These are phyloP conservation scores for Sphaerulina populicola DNA, from an alignment of 2,329 filamentous ascomycete genomes.

Conservation along the genomic window DNA sequence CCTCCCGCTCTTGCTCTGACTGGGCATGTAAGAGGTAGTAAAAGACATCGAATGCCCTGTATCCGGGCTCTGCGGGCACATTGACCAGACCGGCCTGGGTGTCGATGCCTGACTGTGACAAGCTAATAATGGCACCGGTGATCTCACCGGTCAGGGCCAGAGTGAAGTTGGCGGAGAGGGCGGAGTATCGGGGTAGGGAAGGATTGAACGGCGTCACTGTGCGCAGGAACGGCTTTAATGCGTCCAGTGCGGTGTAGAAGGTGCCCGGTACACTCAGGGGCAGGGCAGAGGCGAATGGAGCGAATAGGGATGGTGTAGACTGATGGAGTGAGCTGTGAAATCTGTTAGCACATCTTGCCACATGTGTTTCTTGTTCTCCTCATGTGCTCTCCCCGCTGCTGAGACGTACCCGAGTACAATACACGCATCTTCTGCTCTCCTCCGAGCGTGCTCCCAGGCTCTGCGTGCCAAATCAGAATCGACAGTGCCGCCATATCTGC, in stretches of 20 bases:
- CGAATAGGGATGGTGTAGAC: constrained; percentile 75
- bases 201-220: constrained; percentile 85
- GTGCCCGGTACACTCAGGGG: constrained; percentile 69
- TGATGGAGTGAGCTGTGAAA: constrained; percentile 68
- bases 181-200: constrained; percentile 70
- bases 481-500: constrained; percentile 65
- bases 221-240: constrained; percentile 74
- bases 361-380: not conserved
- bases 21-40: constrained; percentile 85
- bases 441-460: constrained; percentile 92
- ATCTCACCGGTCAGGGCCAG: constrained; percentile 74
- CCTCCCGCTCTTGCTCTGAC: constrained; percentile 80
- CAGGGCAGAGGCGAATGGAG: constrained; percentile 70
- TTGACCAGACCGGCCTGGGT: constrained; percentile 70
- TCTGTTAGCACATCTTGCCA: constrained; percentile 9
- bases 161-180: constrained; percentile 71
- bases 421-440: constrained; percentile 90
- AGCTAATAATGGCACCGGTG: constrained; percentile 62
- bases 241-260: constrained; percentile 70
- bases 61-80: constrained; percentile 69
- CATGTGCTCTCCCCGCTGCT: not conserved
- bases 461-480: constrained; percentile 69
- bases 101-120: constrained; percentile 84
- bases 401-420: constrained; percentile 69
- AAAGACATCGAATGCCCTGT: constrained; percentile 93